Evolutionary conservation across 257 asterid genomes (phyloP).

Genomic region (Mitragyna speciosa): DNA sequence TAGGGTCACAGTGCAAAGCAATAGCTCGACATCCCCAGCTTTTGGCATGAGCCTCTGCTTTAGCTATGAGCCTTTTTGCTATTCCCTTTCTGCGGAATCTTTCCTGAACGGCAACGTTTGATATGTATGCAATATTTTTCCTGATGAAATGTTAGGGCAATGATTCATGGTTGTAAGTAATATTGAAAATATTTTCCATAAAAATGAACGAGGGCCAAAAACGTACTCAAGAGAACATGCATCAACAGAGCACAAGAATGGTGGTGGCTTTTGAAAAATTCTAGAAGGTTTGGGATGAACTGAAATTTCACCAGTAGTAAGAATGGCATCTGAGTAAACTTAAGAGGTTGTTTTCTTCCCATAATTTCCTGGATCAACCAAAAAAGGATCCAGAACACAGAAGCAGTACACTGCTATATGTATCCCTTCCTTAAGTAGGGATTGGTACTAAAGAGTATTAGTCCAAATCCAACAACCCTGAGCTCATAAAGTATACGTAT

Average conservation of each 20-base stretch:
- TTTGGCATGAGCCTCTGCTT: slow-evolving; percentile 79
- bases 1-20: slow-evolving; percentile 76
- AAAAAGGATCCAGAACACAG: background rate
- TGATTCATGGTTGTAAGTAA: background rate
- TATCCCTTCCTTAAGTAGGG: background rate
- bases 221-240: too few species aligned
- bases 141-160: slow-evolving; percentile 25
- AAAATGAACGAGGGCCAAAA: background rate
- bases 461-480: background rate
- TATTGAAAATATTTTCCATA: background rate
- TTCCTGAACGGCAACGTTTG: slow-evolving; percentile 83
- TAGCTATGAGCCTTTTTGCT: slow-evolving; percentile 59
- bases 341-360: background rate
- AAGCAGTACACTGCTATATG: background rate
- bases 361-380: background rate
- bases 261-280: background rate
- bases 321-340: background rate
- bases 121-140: slow-evolving; percentile 85
- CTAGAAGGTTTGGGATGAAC: background rate
- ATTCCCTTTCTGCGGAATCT: slow-evolving; percentile 73
- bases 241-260: background rate
- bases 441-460: background rate
- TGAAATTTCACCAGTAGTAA: background rate
- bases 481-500: background rate
- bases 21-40: slow-evolving; percentile 89